Evolutionary conservation across 805 yeast species (phyloP).

Genomic region (Wickerhamomyces chaumierensis): DNA sequence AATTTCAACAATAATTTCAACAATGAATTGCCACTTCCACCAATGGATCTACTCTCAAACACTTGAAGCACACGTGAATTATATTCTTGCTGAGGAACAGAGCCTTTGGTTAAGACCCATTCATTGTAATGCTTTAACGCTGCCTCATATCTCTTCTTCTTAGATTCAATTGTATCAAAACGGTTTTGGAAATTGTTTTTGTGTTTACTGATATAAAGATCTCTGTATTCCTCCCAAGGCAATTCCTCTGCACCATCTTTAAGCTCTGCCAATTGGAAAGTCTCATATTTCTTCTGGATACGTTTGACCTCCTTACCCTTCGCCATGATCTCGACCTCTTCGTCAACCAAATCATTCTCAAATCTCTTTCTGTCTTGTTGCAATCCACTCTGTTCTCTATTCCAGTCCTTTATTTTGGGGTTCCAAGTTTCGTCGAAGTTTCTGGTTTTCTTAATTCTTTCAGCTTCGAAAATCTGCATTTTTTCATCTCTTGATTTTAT

Average conservation of each 20-base stretch:
- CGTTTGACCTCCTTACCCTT: neutral
- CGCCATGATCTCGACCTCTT: neutral
- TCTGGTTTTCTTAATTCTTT: neutral
- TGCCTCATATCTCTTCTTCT: neutral
- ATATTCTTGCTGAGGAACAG: neutral
- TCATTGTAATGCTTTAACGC: neutral
- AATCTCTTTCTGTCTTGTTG: neutral
- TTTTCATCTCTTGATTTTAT: neutral
- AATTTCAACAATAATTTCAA: neutral
- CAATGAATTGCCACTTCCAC: neutral
- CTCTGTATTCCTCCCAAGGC: neutral
- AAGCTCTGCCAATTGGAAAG: neutral
- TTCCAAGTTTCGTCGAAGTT: neutral
- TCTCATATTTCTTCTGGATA: neutral
- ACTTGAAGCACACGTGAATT: neutral
- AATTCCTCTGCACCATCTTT: too few relatives aligned
- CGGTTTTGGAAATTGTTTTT: neutral
- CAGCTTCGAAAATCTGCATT: neutral
- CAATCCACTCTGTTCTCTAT: neutral
- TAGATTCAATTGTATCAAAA: neutral
- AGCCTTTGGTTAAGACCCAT: neutral
- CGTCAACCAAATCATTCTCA: neutral
- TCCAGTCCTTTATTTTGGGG: neutral
- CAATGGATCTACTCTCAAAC: neutral
- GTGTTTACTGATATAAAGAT: neutral